A percentile compares a stretch with the other conserved stretches of the same genome.
Evolutionary conservation across 2,329 filamentous ascomycete genomes (phyloP).

Genomic region (Colletotrichum truncatum): DNA sequence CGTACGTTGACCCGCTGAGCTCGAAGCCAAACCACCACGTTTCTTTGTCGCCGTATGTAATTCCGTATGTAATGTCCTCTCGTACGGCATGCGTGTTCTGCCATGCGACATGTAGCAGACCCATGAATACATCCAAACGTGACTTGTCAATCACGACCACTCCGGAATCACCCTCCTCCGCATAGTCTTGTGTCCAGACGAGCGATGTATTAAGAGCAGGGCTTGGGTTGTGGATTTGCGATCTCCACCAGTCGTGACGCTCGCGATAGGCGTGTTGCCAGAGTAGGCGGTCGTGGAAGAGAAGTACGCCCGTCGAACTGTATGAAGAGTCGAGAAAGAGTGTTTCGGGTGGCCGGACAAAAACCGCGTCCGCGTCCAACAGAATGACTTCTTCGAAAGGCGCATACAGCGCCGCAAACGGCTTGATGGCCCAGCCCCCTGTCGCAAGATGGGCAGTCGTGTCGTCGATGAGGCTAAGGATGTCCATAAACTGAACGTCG

Average conservation of each 20-base stretch:
- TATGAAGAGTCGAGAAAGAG: slow-evolving; percentile 43
- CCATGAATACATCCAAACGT: slow-evolving; percentile 46
- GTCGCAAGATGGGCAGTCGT: slow-evolving; percentile 36
- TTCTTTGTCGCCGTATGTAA: slow-evolving; percentile 56
- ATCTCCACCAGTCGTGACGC: slow-evolving; percentile 48
- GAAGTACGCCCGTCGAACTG: slow-evolving; percentile 40
- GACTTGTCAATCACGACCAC: slow-evolving; percentile 52
- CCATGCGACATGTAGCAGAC: slow-evolving; percentile 51
- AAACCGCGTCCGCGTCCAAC: slow-evolving; percentile 49
- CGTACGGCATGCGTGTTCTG: slow-evolving; percentile 51
- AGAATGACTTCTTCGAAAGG: slow-evolving; percentile 47
- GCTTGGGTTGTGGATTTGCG: slow-evolving; percentile 46
- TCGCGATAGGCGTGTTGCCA: slow-evolving; percentile 44
- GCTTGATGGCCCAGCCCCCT: slow-evolving; percentile 50
- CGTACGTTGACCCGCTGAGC: slow-evolving; percentile 45
- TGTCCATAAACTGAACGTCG: slow-evolving; percentile 42
- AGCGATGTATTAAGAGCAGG: slow-evolving; percentile 42
- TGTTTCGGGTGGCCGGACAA: slow-evolving; percentile 44
- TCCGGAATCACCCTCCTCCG: slow-evolving; percentile 53
- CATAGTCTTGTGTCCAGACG: slow-evolving; percentile 48
- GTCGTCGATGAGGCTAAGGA: slow-evolving; percentile 43
- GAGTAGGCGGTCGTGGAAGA: slow-evolving; percentile 51
- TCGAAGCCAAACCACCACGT: slow-evolving; percentile 55
- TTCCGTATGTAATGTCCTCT: slow-evolving; percentile 48
- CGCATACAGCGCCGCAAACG: slow-evolving; percentile 47